Percentiles rank a stretch among this genome's conserved stretches.
These are phyloP conservation scores for Ascodesmis nigricans DNA, from an alignment of 495 filamentous ascomycete genomes.

Conservation along the genomic window DNA sequence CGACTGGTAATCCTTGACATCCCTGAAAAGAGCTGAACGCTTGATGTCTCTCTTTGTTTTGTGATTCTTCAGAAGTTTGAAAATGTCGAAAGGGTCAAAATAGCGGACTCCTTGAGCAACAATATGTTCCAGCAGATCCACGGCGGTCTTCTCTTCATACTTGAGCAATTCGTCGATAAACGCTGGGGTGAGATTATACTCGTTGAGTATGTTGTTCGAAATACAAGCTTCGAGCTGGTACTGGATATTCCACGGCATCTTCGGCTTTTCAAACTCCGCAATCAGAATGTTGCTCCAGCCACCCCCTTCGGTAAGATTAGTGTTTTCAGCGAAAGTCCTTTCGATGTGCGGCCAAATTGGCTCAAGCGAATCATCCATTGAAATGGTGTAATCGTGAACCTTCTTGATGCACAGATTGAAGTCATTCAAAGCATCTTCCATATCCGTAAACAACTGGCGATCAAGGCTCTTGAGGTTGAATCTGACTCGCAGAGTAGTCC, in stretches of 20 bases:
- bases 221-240: conserved; percentile 90
- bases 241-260: conserved; percentile 47
- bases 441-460: conserved; percentile 22
- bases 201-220: conserved; percentile 56
- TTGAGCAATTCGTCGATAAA: conserved; percentile 41
- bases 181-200: conserved; percentile 41
- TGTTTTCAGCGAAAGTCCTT: conserved; percentile 4
- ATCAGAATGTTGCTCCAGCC: conserved; percentile 21
- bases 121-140: conserved; percentile 39
- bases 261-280: conserved; percentile 23
- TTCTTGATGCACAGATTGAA: conserved; percentile 41
- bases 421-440: conserved; percentile 39
- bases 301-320: conserved; percentile 19
- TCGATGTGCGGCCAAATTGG: conserved; percentile 40
- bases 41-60: conserved; percentile 22
- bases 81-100: conserved; percentile 54
- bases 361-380: conserved; percentile 6
- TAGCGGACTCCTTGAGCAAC: conserved; percentile 36
- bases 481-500: conserved; percentile 42
- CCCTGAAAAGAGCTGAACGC: too few relatives aligned
- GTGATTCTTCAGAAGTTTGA: conserved; percentile 30
- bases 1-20: conserved; percentile 48
- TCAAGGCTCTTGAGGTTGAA: conserved; percentile 23
- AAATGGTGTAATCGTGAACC: conserved; percentile 21
- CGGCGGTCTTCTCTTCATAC: conserved; percentile 28